phyloP scores from a whole-genome alignment of 306 rosid species.

The Crataegus laevigata region DNA sequence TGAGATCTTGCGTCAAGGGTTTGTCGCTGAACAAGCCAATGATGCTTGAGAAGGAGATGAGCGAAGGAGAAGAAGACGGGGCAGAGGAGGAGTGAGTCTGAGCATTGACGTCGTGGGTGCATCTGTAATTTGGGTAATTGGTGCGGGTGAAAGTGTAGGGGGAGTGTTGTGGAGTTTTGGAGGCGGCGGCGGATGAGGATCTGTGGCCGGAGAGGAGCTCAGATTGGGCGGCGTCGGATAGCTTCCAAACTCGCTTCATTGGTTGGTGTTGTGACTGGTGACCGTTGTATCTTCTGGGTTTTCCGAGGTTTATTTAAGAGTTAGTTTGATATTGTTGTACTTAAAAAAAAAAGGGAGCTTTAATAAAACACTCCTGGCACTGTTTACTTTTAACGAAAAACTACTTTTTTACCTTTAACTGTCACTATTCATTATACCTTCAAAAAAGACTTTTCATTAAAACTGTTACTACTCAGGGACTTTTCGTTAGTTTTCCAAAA shows the following conservation, averaged over 20 bases:
- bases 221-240: constrained; percentile 37
- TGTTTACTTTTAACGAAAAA: too few relatives aligned
- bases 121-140: constrained; percentile 6
- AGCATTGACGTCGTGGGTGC: constrained; percentile 18
- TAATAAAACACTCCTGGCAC: too few relatives aligned
- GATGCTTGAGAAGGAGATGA: not conserved
- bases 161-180: not conserved
- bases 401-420: too few relatives aligned
- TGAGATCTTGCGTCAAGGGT: not conserved
- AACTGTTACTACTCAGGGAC: too few relatives aligned
- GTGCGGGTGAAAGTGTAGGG: constrained; percentile 10
- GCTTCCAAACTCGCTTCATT: constrained; percentile 55
- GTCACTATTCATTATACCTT: too few relatives aligned
- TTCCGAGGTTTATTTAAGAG: too few relatives aligned
- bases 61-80: not conserved
- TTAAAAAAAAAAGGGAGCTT: too few relatives aligned
- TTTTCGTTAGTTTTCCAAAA: too few relatives aligned
- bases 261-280: not conserved
- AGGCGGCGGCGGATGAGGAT: not conserved
- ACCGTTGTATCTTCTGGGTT: constrained; percentile 19
- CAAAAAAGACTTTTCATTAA: too few relatives aligned
- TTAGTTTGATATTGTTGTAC: too few relatives aligned
- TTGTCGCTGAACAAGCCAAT: constrained; percentile 22
- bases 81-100: not conserved
- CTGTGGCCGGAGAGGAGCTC: constrained; percentile 18